Percentiles rank a stretch among this genome's conserved stretches.
Evolutionary conservation across 108 stramenopile genomes (phyloP).

Genomic region (Halocafeteria seosinensis): DNA sequence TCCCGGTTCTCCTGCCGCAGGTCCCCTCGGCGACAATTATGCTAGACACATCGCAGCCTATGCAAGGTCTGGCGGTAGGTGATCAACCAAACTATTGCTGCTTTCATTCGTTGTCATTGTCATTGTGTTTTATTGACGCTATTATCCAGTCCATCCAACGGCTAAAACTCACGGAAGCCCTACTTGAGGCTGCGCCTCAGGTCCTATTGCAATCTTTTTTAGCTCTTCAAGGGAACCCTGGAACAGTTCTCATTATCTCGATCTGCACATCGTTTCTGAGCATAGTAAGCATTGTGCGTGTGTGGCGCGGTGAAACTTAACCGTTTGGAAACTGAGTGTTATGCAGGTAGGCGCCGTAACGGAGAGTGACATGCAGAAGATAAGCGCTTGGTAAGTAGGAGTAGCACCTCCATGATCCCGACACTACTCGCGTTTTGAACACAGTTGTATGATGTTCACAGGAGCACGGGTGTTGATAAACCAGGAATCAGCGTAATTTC

Average conservation of each 20-base stretch:
- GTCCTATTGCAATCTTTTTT: background rate
- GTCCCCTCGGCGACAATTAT: background rate
- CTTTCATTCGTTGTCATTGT: no score
- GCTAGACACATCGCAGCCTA: background rate
- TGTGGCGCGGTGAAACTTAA: no score
- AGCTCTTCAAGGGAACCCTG: background rate
- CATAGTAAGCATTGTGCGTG: no score
- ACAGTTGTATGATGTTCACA: no score
- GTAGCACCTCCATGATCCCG: no score
- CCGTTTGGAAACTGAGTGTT: no score
- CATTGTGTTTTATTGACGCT: no score
- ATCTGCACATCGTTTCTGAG: background rate
- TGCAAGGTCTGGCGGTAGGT: background rate
- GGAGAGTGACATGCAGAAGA: background rate
- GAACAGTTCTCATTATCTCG: background rate
- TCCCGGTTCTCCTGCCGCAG: no score
- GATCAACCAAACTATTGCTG: no score
- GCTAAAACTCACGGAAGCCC: background rate
- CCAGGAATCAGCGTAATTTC: background rate
- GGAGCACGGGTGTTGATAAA: background rate
- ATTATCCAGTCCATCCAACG: background rate
- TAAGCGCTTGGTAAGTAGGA: no score
- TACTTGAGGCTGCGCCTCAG: background rate
- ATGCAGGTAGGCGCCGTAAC: background rate
- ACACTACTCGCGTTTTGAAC: no score